phyloP scores from a whole-genome alignment of 2,329 filamentous ascomycete species.

The Dactylellina sp. region DNA sequence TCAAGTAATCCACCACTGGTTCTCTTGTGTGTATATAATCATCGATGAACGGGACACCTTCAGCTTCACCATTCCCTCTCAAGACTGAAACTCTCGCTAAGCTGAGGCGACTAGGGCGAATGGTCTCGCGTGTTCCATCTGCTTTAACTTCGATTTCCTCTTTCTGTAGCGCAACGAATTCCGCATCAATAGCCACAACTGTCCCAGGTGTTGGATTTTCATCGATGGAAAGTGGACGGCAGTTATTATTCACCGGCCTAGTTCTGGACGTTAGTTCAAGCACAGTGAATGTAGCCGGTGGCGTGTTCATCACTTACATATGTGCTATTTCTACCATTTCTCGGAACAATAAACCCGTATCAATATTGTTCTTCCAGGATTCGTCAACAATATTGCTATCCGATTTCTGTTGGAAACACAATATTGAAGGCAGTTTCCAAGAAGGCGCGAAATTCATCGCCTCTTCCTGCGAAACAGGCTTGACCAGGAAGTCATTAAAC shows the following conservation, averaged over 20 bases:
- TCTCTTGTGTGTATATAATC: conserved; percentile 95
- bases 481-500: conserved; percentile 96
- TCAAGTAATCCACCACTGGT: conserved; percentile 93
- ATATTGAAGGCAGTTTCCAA: conserved; percentile 92
- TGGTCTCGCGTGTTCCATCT: conserved; percentile 90
- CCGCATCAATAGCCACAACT: conserved; percentile 90
- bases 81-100: conserved; percentile 93
- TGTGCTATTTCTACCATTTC: conserved; percentile 64
- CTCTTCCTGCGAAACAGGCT: conserved; percentile 81
- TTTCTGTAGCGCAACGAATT: conserved; percentile 92
- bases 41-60: conserved; percentile 91
- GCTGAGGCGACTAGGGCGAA: conserved; percentile 88
- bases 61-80: conserved; percentile 79
- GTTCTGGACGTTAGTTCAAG: conserved; percentile 60
- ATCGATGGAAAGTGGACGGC: conserved; percentile 70
- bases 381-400: conserved; percentile 85
- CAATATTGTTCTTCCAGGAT: conserved; percentile 84
- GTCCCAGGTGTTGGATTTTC: conserved; percentile 79
- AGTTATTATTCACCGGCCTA: conserved; percentile 68
- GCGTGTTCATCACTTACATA: no score
- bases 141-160: conserved; percentile 97
- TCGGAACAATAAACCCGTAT: conserved; percentile 84
- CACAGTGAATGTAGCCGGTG: no score
- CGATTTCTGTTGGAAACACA: conserved; percentile 85
- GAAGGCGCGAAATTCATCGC: conserved; percentile 87